Evolutionary conservation across 2,329 filamentous ascomycete genomes (phyloP), one percentile per base, ranked within the genome.

Genomic region (Aspergillus neoniger): DNA sequence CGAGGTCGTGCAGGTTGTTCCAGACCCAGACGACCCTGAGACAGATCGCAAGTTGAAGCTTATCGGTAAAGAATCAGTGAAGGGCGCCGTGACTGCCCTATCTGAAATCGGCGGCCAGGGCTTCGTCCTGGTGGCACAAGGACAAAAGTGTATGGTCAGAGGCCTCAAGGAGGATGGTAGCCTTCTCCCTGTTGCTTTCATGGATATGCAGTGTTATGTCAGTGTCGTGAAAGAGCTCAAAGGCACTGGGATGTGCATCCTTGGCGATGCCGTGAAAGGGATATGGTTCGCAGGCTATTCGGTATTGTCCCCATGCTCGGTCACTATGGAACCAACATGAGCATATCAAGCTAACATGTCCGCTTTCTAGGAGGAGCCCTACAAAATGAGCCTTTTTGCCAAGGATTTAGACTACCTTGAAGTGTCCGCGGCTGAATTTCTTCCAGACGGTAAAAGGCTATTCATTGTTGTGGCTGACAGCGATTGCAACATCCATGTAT

Each of bases 261-360:
- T 97, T 79, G 91, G 91, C 0, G 95, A 99, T 78, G 91, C 90
- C 0, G 88, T 95, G 73, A 96, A 96, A 79, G 95, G 95, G 0
- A 83, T 98, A 2, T 98, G 95, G 92, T 96, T 99, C 67, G 91
- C 91, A 0, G 95, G 95, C 0, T 99, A 97, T 72, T 95, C 91
- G 8, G 83, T 85, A 81, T 55, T 70, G 51, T 14, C 38, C 48
- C 32, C n/a, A 21, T 8, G n/a, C 23, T 23, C n/a, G 49, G 36
- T 9, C 17, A 44, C 38, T 48, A 28, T 32, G 12, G 25, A 5
- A 17, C 28, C 8, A 44, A 4, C 15, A 41, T 25, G 25, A 23
- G 19, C 17, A 8, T 38, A 21, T 41, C 43, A 21, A 50, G 21
- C 36, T 62, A 25, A 64, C 60, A 54, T n/a, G 28, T 17, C 19